Base-by-base conservation (phyloP, 2,329 filamentous ascomycete species). In the Diaporthe citri region DNA sequence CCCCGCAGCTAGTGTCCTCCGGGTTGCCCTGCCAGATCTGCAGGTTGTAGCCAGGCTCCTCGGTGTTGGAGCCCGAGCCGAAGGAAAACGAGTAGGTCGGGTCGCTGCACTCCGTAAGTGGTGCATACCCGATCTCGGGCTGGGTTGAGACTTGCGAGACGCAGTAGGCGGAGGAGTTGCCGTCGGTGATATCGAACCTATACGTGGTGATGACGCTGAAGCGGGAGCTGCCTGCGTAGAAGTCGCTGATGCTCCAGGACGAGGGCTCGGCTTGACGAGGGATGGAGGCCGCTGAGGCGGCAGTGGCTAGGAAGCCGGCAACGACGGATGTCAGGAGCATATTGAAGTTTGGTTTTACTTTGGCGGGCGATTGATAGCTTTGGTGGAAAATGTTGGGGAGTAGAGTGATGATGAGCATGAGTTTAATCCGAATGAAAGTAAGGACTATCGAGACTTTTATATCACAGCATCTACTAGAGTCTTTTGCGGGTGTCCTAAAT, bases 161-260 rank as follows among this genome's bases (percentile, higher is more conserved):
- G 60, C 60, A 66, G 60, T 66, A 48, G 60, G 60, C 28, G 41
- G 41, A 34, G 41, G 17, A 48, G 25, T 46, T 66, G 28, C 60
- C 60, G 28, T 66, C 60, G 60, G 60, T 66, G 41, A 66, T 66
- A 20, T 66, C 41, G 41, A 66, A 66, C 2, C 60, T 22, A 17
- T 66, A 66, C 3, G 41, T 66, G 25, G 60, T 66, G 60, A 34
- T 66, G 60, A n/a, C n/a, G 41, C 60, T 66, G 60, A 46, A 43
- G 41, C 39, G 60, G 41, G 28, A 31, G 60, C 60, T 34, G 41
- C 25, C 28, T n/a, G 60, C 60, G 41, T 34, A 66, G 60, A 66
- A 66, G 28, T 66, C 20, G 41, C n/a, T 66, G 60, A 66, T 66
- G 28, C 60, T 66, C 41, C 60, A 66, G 41, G 60, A 1, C 20